Conservation (phyloP, 805 yeast species). For the Kodamaea hsintzibuensis region DNA sequence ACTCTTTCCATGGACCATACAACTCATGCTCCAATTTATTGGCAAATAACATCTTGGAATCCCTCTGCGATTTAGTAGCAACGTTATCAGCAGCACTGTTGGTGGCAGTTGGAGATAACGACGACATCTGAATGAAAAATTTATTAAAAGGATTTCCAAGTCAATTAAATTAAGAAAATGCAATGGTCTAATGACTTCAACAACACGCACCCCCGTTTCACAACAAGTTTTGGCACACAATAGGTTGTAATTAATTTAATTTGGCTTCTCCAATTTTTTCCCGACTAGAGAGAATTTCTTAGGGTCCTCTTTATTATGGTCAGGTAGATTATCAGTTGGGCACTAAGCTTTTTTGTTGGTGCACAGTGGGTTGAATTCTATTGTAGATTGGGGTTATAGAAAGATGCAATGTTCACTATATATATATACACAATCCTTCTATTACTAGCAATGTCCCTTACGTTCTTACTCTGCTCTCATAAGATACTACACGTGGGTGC, state of each 20-base stretch:
- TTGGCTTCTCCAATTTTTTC: background rate
- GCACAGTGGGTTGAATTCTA: background rate
- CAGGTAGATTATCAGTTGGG: background rate
- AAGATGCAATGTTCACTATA: background rate
- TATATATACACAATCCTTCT: background rate
- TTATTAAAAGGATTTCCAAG: background rate
- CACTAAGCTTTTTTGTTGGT: background rate
- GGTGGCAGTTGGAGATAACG: constrained; percentile 5
- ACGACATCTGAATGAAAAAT: background rate
- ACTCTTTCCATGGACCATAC: constrained; percentile 84
- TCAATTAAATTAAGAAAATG: background rate
- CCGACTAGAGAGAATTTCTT: background rate
- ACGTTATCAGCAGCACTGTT: constrained; percentile 1
- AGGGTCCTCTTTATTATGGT: background rate
- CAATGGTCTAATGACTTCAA: background rate
- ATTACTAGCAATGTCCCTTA: no score
- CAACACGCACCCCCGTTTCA: constrained; percentile 6
- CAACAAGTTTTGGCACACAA: constrained; percentile 1
- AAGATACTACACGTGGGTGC: constrained; percentile 7
- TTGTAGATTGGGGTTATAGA: background rate
- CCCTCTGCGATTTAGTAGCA: constrained; percentile 4
- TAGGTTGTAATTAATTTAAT: background rate
- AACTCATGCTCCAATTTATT: constrained; percentile 78
- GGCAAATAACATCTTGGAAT: constrained; percentile 73
- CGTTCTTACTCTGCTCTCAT: background rate